Conservation (phyloP, 805 yeast species). For the Cyberlindnera nakhonratchasimensis region DNA sequence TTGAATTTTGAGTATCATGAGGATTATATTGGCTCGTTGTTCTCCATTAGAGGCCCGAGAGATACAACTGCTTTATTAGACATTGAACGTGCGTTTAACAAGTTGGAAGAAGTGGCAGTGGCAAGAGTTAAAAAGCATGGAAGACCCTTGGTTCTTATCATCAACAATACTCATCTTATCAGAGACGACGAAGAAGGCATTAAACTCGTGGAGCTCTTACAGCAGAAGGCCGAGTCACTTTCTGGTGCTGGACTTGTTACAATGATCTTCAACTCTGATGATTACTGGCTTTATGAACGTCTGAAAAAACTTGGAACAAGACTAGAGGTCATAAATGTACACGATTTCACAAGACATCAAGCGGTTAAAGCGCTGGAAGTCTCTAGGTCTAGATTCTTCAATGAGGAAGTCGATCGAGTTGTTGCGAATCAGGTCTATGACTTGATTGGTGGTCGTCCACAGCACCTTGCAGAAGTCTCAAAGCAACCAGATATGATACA, state of each 20-base stretch:
- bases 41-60: slow-evolving; percentile 78
- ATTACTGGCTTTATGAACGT: slow-evolving; percentile 83
- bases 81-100: slow-evolving; percentile 77
- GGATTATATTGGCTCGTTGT: slow-evolving; percentile 79
- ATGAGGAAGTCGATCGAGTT: slow-evolving; percentile 37
- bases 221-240: slow-evolving; percentile 77
- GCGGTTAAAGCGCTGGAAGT: slow-evolving; percentile 52
- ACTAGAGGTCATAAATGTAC: slow-evolving; percentile 65
- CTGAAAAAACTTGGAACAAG: slow-evolving; percentile 69
- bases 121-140: slow-evolving; percentile 37
- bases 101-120: slow-evolving; percentile 70
- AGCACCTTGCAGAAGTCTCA: slow-evolving; percentile 70
- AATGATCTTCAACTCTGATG: slow-evolving; percentile 75
- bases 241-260: slow-evolving; percentile 54
- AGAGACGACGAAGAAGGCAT: slow-evolving; percentile 72
- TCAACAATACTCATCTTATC: slow-evolving; percentile 73
- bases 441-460: slow-evolving; percentile 81
- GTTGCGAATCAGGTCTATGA: slow-evolving; percentile 56
- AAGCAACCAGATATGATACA: slow-evolving; percentile 50
- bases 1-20: slow-evolving; percentile 70
- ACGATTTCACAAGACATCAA: slow-evolving; percentile 55
- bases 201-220: slow-evolving; percentile 67
- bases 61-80: slow-evolving; percentile 80
- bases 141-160: slow-evolving; percentile 63
- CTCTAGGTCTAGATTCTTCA: slow-evolving; percentile 44